Conservation (phyloP, 2,329 filamentous ascomycete genomes). For the Colletotrichum incanum region DNA sequence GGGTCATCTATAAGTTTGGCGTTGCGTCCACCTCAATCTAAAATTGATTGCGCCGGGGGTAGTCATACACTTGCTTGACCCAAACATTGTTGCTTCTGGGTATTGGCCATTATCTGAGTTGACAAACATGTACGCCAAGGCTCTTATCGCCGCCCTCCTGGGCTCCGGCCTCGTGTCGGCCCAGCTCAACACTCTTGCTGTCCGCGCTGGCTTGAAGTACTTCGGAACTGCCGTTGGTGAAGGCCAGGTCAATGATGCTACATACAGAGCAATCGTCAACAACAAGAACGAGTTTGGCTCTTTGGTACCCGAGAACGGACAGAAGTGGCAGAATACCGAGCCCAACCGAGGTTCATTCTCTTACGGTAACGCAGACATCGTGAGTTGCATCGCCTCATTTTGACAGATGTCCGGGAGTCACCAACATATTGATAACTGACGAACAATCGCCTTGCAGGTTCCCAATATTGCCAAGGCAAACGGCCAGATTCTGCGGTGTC, state of each 20-base stretch:
- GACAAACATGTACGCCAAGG: conserved; percentile 41
- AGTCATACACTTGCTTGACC: neutral
- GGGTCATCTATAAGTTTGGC: conserved; percentile 1
- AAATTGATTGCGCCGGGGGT: neutral
- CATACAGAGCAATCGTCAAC: conserved; percentile 69
- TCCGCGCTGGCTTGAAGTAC: conserved; percentile 69
- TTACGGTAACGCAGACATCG: conserved; percentile 38
- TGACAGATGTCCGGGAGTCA: too few species aligned
- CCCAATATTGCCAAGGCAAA: conserved; percentile 64
- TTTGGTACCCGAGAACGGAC: conserved; percentile 73
- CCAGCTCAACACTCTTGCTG: conserved; percentile 65
- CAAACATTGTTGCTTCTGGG: neutral
- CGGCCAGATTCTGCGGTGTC: conserved; percentile 72
- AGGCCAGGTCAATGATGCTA: conserved; percentile 56
- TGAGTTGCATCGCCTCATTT: conserved; percentile 5
- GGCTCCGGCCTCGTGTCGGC: conserved; percentile 45
- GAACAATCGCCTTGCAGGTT: conserved; percentile 47
- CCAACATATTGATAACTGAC: neutral
- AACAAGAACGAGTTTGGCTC: conserved; percentile 72
- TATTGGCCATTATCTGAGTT: neutral
- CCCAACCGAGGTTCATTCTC: conserved; percentile 13
- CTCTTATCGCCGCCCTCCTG: conserved; percentile 32
- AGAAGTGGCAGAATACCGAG: conserved; percentile 49
- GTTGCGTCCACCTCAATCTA: neutral
- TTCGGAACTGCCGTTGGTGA: conserved; percentile 75